Base-by-base conservation (phyloP, 2,329 filamentous ascomycete species). In the Aurifilum marmelostoma region DNA sequence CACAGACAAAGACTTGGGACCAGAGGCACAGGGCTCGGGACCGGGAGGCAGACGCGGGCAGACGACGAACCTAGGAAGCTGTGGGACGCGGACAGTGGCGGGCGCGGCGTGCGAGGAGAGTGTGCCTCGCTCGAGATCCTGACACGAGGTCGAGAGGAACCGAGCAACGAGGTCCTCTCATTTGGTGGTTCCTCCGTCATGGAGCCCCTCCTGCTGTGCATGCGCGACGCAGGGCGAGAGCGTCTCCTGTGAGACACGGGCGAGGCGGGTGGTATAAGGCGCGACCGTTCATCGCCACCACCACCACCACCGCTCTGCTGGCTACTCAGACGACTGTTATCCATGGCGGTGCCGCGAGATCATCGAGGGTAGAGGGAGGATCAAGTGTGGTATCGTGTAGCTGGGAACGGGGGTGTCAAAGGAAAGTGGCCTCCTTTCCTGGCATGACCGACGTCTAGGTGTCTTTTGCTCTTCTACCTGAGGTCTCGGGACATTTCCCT, bases 161-260 rank as follows among this genome's bases (percentile, higher is more conserved):
- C 69, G 11, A 71, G 67, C 56, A 71, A 37, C 12, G 69, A 64
- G 27, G 69, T 67, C 11, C 67, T 66, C 61, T 71, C 69, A 47
- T 47, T 65, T 18, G 67, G 67, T 18, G 67, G 67, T n/a, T 71
- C 69, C 9, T 69, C 69, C 7, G 69, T 50, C n/a, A 71, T 58
- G 61, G 69, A 71, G 2, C 56, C 56, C 32, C 67, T 66, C 24
- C 69, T 59, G 34, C 69, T 71, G 61, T 69, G 67, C 37, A 69
- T 65, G 52, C 69, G 69, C 37, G 69, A 71, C 16, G 69, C 67
- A 27, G 69, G 69, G 14, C 69, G 67, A 3, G 69, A 71, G 41
- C 69, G 69, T 24, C 69, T 67, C 43, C 69, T 50, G 24, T 71
- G 69, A 7, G 64, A 63, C 6, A 71, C 52, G 54, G 69, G 69